phyloP scores from a whole-genome alignment of 192 early-diverging fungal species.

The Coemansia sp. region DNA sequence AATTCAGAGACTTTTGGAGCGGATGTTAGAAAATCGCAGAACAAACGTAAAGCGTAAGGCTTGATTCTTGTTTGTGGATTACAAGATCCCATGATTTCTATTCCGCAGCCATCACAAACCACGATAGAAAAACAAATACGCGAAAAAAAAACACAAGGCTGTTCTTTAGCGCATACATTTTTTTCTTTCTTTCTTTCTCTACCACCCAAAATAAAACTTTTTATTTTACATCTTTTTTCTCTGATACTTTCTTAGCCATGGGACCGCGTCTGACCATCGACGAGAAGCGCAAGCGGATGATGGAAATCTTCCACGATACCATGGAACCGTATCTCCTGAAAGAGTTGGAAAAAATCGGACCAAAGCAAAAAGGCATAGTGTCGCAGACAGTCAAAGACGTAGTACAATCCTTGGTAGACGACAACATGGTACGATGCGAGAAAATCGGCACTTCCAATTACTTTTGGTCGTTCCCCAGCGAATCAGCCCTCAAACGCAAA shows the following conservation, averaged over 20 bases:
- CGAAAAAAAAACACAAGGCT: too few species aligned
- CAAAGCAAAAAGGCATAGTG: constrained; percentile 84
- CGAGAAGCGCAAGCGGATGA: constrained; percentile 60
- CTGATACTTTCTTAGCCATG: neutral
- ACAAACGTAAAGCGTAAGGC: neutral
- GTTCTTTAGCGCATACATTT: neutral
- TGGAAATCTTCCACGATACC: constrained; percentile 63
- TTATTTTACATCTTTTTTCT: neutral
- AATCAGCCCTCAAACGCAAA: constrained; percentile 57
- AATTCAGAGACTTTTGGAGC: constrained; percentile 23
- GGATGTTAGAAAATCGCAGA: neutral
- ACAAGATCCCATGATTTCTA: too few species aligned
- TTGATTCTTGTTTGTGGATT: too few species aligned
- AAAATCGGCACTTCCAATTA: constrained; percentile 92
- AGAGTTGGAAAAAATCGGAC: constrained; percentile 80
- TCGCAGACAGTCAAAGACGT: constrained; percentile 81
- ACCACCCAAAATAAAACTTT: neutral
- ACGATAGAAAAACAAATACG: too few species aligned
- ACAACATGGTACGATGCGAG: constrained; percentile 74
- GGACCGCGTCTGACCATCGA: constrained; percentile 48
- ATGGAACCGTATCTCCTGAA: constrained; percentile 77
- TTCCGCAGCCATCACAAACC: constrained; percentile 18
- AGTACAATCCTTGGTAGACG: constrained; percentile 79
- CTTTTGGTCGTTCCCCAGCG: constrained; percentile 88
- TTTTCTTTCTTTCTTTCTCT: neutral